phyloP scores from a whole-genome alignment of 257 asterid species.

The Fraxinus excelsior region DNA sequence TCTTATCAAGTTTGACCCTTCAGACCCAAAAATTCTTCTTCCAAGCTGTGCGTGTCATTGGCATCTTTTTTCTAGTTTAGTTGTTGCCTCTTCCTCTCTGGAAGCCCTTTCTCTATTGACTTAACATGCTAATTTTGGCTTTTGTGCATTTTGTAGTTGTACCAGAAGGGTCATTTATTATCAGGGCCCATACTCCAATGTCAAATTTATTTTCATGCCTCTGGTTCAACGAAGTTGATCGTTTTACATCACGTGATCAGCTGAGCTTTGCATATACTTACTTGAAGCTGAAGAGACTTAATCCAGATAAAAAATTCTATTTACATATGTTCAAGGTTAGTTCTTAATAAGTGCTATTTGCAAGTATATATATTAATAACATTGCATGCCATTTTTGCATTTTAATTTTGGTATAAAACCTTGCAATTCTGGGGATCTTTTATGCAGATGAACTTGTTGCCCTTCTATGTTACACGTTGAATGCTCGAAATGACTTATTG shows the following conservation, averaged over 20 bases:
- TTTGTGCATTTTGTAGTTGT: slow-evolving; percentile 50
- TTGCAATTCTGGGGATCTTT: not conserved
- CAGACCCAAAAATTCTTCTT: slow-evolving; percentile 58
- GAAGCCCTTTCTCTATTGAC: slow-evolving; percentile 5
- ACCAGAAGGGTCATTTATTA: slow-evolving; percentile 91
- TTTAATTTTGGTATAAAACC: not conserved
- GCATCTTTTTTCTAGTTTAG: slow-evolving; percentile 18
- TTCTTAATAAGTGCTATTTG: slow-evolving; percentile 5
- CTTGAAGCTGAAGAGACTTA: slow-evolving; percentile 75
- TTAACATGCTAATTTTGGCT: slow-evolving; percentile 8
- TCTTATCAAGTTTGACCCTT: slow-evolving; percentile 73
- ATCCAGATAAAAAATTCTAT: slow-evolving; percentile 61
- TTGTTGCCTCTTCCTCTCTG: slow-evolving; percentile 18
- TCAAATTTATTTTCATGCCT: slow-evolving; percentile 89
- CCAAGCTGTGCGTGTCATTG: slow-evolving; percentile 76
- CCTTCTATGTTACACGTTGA: not conserved
- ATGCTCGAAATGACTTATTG: not conserved
- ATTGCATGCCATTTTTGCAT: not conserved
- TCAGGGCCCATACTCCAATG: slow-evolving; percentile 91
- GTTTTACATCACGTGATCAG: slow-evolving; percentile 91
- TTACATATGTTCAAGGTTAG: slow-evolving; percentile 87
- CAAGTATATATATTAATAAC: not conserved
- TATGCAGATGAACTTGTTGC: not conserved
- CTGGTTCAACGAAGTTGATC: slow-evolving; percentile 92
- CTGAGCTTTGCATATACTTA: slow-evolving; percentile 87